Evolutionary conservation across 345 rosid species (phyloP), one percentile per base, ranked within the genome.

Genomic region (Acer campestre): DNA sequence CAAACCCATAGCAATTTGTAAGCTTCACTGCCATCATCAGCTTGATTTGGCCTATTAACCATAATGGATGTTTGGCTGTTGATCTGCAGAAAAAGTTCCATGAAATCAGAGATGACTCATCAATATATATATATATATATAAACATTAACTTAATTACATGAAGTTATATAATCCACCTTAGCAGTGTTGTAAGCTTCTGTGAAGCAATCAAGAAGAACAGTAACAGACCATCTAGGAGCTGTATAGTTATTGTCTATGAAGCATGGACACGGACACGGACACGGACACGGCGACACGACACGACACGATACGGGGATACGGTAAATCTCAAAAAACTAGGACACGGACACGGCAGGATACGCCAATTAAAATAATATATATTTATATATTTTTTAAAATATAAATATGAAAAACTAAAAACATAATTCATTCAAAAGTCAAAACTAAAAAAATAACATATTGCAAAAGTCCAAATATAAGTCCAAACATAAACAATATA

Each of bases 181-280:
- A 46, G 86, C 89, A 5, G 91, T 88, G 67, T 81, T 88, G 75
- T 81, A 84, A 73, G 61, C 80, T 71, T 86, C 89, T 0, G 51
- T 81, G 42, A 75, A 75, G 80, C 91, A 88, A 63, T 81, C 85
- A 3, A 78, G 74, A 42, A 84, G 85, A 51, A 87, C 61, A 13
- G 69, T 68, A 35, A 83, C 84, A 38, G 88, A 83, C 90, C 88
- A 85, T 1, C 81, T 78, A 4, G 86, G 85, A 62, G 83, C 63
- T 0, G 42, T 44, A 25, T 63, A 81, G 2, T 51, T 46, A 1
- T 5, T n/a, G n/a, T n/a, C n/a, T n/a, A n/a, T n/a, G n/a, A n/a
- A n/a, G n/a, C n/a, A n/a, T n/a, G n/a, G n/a, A n/a, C n/a, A n/a
- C n/a, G n/a, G n/a, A n/a, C n/a, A n/a, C n/a, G n/a, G n/a, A n/a